Evolutionary conservation across 2,329 filamentous ascomycete genomes (phyloP), one percentile per base, ranked within the genome.

Genomic region (Aspergillus texensis): DNA sequence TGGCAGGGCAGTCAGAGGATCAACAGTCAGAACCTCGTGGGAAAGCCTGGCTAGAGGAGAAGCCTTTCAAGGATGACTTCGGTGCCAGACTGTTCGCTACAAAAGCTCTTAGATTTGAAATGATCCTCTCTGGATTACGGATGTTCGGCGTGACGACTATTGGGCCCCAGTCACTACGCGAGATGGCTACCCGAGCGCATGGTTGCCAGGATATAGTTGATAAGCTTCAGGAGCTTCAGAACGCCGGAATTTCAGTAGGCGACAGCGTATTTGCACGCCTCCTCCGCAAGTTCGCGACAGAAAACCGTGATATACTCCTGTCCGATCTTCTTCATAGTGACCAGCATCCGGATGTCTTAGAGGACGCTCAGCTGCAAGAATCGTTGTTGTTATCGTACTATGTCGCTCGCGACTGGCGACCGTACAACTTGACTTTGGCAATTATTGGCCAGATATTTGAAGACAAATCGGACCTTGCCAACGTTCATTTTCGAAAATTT

Each of bases 61-160:
- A 84, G 64, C 77, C 78, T 10, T 85, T 88, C 66, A 89, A 86
- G 71, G 92, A 95, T 74, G 78, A 82, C 0, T 84, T 96, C 34
- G 90, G 91, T 21, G 91, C 93, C n/a, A 86, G 89, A 66, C 88
- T 93, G 80, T 94, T 97, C 74, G 93, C 93, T 11, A 91, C 89
- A 1, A 89, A 83, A 62, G 91, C 91, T 75, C 84, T 95, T 26
- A 86, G 89, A 1, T 81, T 93, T 11, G 88, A 94, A 61, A 86
- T 90, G 67, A 87, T 92, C 30, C 87, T 96, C 60, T 86, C 86
- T 39, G 84, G 91, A 8, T 80, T 95, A 21, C 83, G 85, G 61
- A 87, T 91, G 70, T 85, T 96, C 58, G 91, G 91, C 2, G 81
- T 96, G 6, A 83, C 87, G 55, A 81, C 83, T 41, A 89, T 97